phyloP scores from a whole-genome alignment of 371 early-diverging fungal species.

The Zopfochytrium polystomum region DNA sequence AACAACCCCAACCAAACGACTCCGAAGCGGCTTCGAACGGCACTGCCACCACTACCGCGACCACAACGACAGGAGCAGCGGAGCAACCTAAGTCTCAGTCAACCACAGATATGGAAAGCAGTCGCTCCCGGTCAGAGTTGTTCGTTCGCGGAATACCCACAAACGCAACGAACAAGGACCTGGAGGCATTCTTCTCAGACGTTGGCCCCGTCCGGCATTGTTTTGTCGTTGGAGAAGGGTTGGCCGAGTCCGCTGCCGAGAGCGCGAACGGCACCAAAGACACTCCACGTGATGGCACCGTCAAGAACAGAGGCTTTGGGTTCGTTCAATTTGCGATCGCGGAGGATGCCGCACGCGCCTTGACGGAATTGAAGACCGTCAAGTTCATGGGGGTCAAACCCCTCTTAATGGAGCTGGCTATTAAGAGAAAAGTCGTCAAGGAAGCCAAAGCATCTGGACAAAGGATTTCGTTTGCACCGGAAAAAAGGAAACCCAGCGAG shows the following conservation, averaged over 20 bases:
- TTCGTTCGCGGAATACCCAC: constrained; percentile 85
- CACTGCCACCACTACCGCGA: not conserved
- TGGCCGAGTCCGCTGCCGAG: constrained; percentile 20
- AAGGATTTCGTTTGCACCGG: not conserved
- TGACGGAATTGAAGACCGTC: constrained; percentile 54
- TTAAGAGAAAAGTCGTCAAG: constrained; percentile 47
- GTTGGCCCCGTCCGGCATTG: constrained; percentile 86
- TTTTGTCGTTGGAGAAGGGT: constrained; percentile 70
- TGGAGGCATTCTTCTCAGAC: constrained; percentile 84
- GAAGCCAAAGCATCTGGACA: constrained; percentile 12
- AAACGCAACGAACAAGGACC: constrained; percentile 70
- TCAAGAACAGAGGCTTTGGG: constrained; percentile 77
- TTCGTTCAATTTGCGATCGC: constrained; percentile 85
- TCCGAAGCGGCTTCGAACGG: not conserved
- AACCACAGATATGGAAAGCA: constrained; percentile 3
- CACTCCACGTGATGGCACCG: constrained; percentile 8
- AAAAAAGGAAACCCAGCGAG: constrained; percentile 1
- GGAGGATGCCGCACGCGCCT: constrained; percentile 83
- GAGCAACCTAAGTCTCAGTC: too few relatives aligned
- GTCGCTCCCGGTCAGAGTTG: constrained; percentile 63
- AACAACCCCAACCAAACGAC: not conserved
- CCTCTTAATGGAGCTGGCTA: constrained; percentile 75
- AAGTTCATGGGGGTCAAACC: constrained; percentile 62
- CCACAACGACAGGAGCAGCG: not conserved
- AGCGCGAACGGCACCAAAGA: constrained; percentile 4